Percentiles rank a stretch among this genome's conserved stretches.
phyloP scores from a whole-genome alignment of 805 yeast genomes.

The Saturnispora dispora region DNA sequence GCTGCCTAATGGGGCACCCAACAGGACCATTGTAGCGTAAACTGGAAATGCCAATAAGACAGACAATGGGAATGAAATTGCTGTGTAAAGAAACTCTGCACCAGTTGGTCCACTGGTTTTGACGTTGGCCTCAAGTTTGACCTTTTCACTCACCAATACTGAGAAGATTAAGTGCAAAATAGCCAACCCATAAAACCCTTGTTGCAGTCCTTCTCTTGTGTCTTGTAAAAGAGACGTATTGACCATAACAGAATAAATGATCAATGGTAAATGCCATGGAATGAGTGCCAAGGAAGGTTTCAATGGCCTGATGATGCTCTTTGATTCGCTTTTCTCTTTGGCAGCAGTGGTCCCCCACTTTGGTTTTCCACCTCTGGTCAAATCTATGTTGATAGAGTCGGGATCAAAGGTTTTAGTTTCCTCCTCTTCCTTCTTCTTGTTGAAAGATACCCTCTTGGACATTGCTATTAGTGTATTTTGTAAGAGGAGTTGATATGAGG shows the following conservation, averaged over 20 bases:
- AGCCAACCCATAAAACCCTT: slow-evolving; percentile 9
- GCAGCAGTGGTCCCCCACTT: slow-evolving; percentile 1
- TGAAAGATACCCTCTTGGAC: slow-evolving; percentile 13
- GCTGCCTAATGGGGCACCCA: slow-evolving; percentile 18
- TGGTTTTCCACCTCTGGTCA: slow-evolving; percentile 12
- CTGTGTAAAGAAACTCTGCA: slow-evolving; percentile 10
- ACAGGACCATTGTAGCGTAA: slow-evolving; percentile 21
- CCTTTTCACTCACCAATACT: slow-evolving; percentile 18
- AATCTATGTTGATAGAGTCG: slow-evolving; percentile 11
- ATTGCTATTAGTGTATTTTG: background rate
- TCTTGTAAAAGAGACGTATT: slow-evolving; percentile 27
- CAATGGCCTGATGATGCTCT: slow-evolving; percentile 1
- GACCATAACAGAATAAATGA: slow-evolving; percentile 23
- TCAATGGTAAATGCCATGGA: slow-evolving; percentile 26
- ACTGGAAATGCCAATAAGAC: slow-evolving; percentile 20
- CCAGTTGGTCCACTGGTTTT: slow-evolving; percentile 15
- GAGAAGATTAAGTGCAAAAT: slow-evolving; percentile 9
- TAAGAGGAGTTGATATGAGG: background rate
- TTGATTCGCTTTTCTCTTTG: background rate
- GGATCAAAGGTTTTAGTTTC: slow-evolving; percentile 10
- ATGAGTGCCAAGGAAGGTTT: slow-evolving; percentile 15
- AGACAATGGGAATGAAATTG: slow-evolving; percentile 12
- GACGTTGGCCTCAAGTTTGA: slow-evolving; percentile 18
- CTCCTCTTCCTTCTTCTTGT: slow-evolving; percentile 10
- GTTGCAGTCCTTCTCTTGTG: slow-evolving; percentile 14